A percentile compares a stretch with the other conserved stretches of the same genome.
Conservation (phyloP, 2,329 filamentous ascomycete species). For the Colletotrichum cuscutae region DNA sequence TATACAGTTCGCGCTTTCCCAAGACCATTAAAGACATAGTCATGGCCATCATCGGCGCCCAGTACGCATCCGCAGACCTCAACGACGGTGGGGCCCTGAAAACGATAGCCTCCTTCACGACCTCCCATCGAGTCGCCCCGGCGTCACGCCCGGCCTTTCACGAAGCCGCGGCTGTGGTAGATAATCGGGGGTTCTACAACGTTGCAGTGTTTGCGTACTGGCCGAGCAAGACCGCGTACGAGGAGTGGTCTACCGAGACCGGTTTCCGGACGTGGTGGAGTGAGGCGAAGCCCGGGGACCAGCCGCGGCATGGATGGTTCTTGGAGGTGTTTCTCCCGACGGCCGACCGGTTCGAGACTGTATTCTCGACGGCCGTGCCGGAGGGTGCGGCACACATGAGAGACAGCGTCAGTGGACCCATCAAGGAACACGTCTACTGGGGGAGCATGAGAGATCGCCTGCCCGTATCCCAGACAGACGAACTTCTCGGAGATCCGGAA, state of each 20-base stretch:
- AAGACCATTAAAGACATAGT: conserved; percentile 24
- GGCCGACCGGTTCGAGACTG: conserved; percentile 54
- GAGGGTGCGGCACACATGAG: conserved; percentile 54
- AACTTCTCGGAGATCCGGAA: conserved; percentile 38
- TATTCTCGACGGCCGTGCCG: conserved; percentile 49
- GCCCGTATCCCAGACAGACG: conserved; percentile 49
- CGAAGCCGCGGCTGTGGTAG: conserved; percentile 29
- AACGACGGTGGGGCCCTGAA: conserved; percentile 8
- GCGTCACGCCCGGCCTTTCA: not conserved
- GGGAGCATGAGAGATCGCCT: conserved; percentile 57
- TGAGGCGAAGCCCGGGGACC: conserved; percentile 36
- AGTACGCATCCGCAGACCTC: conserved; percentile 4
- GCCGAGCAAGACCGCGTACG: conserved; percentile 41
- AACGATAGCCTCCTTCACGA: conserved; percentile 19
- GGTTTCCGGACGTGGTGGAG: conserved; percentile 52
- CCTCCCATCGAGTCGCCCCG: not conserved
- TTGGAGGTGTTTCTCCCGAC: conserved; percentile 52
- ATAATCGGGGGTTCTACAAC: conserved; percentile 29
- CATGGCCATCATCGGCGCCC: conserved; percentile 32
- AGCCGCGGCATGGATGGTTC: conserved; percentile 49
- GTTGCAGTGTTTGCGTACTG: conserved; percentile 50
- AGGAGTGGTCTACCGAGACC: conserved; percentile 44
- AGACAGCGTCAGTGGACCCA: conserved; percentile 45
- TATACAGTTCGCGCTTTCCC: conserved; percentile 32
- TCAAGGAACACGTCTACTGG: conserved; percentile 57